Base-by-base conservation (phyloP, 1,284 basidiomycete genomes). In the Uromyces viciae-fabae region DNA sequence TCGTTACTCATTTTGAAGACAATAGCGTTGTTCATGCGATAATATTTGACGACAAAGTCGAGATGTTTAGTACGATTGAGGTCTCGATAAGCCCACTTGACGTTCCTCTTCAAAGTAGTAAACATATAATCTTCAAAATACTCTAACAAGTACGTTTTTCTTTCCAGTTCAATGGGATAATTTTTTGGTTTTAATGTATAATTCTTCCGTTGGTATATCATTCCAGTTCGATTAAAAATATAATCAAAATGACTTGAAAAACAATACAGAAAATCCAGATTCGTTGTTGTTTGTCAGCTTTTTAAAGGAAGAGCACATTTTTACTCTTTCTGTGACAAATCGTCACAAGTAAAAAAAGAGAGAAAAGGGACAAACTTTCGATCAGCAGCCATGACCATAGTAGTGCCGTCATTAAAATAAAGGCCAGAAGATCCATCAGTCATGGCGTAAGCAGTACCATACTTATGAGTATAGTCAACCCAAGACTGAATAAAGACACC, bases 381-480 rank as follows among this genome's bases (percentile, higher is more conserved):
- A 84, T 92, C 91, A 0, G 95, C 91, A 28, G 93, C 90, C 77
- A 98, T 88, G 14, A 95, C 90, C 83, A 97, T 87, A 19, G 90
- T 92, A 9, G 94, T 94, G 84, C 92, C 94, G 86, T 99, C 96
- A 84, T 98, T 97, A 88, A 98, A 98, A 87, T 98, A 92, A 28
- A 98, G 93, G 9, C 94, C 94, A 38, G 98, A 92, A 1, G 93
- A 92, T 3, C 96, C 95, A 85, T 99, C 95, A 40, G 93, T 95
- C 84, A 99, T 88, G 0, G 94, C 94, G 86, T 98, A 98, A 0
- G 95, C 97, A 91, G 98, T 95, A 14, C 96, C 97, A 87, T 98
- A 99, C 88, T 97, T 97, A 86, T 95, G 94, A 86, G 93, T 95
- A 86, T 98, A 98, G 86, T 99, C 96, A 66, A 98, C 92, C 96